Evolutionary conservation across 768 basidiomycete species (phyloP), one percentile per base, ranked within the genome.

Genomic region (Phylloporus rhodoxanthus): DNA sequence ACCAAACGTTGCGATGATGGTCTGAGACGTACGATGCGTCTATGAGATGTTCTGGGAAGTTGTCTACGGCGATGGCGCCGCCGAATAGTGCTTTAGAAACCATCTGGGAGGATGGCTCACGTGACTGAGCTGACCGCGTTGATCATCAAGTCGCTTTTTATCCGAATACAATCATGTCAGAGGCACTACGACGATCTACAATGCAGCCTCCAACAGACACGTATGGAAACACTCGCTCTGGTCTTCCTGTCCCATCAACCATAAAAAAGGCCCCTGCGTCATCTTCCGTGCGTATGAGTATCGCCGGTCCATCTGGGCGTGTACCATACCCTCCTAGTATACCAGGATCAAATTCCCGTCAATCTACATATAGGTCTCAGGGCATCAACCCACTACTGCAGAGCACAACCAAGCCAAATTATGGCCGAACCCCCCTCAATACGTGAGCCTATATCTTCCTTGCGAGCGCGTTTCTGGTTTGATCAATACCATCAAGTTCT

Each of bases 11-110:
- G 10, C 29, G 17, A 44, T 3, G 7, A 11, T 4, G 19, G 76
- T 32, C 25, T 26, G 15, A 32, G 17, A 70, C 90, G 53, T 70
- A 96, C 95, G 92, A 89, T 45, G 85, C 91, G 70, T 99, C 95
- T 47, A 90, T 57, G 52, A 91, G 79, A 50, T 68, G 52, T 1
- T 55, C 19, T 3, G 85, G 84, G 1, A 88, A 69, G 23, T 70
- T 58, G 8, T 17, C 15, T 17, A 80, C 75, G 6, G 72, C 76
- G 51, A 99, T 91, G 11, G 89, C 91, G 11, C 91, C 93, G 4
- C 91, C 95, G 68, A 93, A 99, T 0, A 99, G 78, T 2, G 34
- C 15, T 40, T 23, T 57, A 21, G 10, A 32, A n/a, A 42, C 54
- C 62, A 63, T 63, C 7, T 13, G 21, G n/a, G n/a, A n/a, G n/a